Evolutionary conservation across 2,329 filamentous ascomycete species (phyloP), one percentile per base, ranked within the genome.

Genomic region (Nemania serpens): DNA sequence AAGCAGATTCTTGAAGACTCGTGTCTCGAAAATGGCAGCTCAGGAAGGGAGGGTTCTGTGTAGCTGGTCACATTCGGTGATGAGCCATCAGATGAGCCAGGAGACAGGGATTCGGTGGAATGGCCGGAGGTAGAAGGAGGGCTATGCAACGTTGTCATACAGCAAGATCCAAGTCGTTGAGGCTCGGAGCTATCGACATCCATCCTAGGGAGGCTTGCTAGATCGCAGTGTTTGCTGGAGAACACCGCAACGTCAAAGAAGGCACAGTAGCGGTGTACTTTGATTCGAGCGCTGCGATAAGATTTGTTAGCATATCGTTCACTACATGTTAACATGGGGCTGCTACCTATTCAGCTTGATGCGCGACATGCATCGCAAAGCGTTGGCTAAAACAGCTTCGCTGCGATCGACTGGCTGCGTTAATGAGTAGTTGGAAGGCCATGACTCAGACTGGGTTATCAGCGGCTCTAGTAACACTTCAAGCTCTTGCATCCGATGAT

Each of bases 181-280:
- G 73, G 68, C 15, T 75, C 75, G 2, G 69, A 69, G 10, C 66
- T 63, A 42, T 71, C 67, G 3, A 52, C 52, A 1, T 66, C 59
- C 20, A 62, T 61, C 15, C 71, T 73, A 1, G 67, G 55, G 33
- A 69, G 72, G 36, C 73, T 71, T 56, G 74, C 74, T 13, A 83
- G 75, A 58, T 83, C 81, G 68, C 81, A 84, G 63, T 82, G 78
- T 56, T 79, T 81, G 29, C 75, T 75, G 0, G 75, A 73, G 66
- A 84, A 84, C 18, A 83, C 74, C 2, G 81, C 80, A 5, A 78
- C 71, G 62, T 83, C 81, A 46, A 75, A 78, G 68, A 84, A 84
- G 9, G 81, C 81, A 62, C 76, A 78, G 66, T 82, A 83, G 1
- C 81, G 77, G 63, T 84, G 81, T 2, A 82, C 67, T 65, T 83